A percentile compares a stretch with the other conserved stretches of the same genome.
phyloP scores from a whole-genome alignment of 2,329 filamentous ascomycete species.

The Amauroascus niger region DNA sequence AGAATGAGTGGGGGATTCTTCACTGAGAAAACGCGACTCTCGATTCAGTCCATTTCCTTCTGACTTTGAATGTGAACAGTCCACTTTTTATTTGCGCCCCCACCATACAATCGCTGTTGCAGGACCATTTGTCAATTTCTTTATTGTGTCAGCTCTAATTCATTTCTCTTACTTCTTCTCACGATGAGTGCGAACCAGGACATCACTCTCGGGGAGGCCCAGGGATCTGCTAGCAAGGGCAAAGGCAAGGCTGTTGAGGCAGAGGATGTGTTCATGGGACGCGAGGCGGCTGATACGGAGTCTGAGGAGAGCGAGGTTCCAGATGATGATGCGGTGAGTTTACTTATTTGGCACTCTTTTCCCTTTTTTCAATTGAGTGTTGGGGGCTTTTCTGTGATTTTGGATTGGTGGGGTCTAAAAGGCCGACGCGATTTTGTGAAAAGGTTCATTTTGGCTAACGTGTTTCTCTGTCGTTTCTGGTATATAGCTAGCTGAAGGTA shows the following conservation, averaged over 20 bases:
- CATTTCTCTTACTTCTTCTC: background rate
- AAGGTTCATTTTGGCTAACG: slow-evolving; percentile 18
- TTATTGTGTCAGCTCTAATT: background rate
- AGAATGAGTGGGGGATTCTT: background rate
- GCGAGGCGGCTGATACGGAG: slow-evolving; percentile 55
- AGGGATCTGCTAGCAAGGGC: slow-evolving; percentile 52
- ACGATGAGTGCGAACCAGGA: slow-evolving; percentile 7
- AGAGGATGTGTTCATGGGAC: slow-evolving; percentile 60
- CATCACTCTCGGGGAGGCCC: background rate
- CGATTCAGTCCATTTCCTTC: background rate
- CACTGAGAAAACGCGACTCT: background rate
- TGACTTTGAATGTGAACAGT: background rate
- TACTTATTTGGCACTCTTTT: background rate
- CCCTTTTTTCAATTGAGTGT: background rate
- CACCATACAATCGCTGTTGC: background rate
- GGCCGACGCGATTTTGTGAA: background rate
- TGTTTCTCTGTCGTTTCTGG: background rate
- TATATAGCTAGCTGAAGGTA: slow-evolving; percentile 25
- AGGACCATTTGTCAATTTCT: background rate
- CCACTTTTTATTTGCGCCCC: background rate
- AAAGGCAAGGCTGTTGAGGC: slow-evolving; percentile 64
- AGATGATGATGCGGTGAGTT: slow-evolving; percentile 33
- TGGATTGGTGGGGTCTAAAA: no score
- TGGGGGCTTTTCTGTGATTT: background rate
- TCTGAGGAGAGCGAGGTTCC: slow-evolving; percentile 58